Base-by-base conservation (phyloP, 2,329 filamentous ascomycete genomes). In the Lasiodiplodia gonubiensis region DNA sequence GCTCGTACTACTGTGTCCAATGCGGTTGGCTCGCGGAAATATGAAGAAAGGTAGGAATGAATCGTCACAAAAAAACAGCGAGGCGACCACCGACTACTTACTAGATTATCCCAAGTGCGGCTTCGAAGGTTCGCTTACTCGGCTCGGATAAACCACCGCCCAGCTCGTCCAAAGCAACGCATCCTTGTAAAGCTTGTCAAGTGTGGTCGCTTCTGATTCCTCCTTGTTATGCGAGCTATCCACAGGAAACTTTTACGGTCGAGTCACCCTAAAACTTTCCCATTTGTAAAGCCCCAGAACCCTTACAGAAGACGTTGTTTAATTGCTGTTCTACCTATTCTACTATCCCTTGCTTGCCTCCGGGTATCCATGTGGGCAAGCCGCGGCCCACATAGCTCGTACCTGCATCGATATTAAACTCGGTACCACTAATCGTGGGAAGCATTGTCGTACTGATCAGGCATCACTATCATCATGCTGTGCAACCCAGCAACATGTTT, bases 121-220 rank as follows among this genome's bases (percentile, higher is more conserved):
- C n/a, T 59, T 59, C 37, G 37, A n/a, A n/a, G n/a, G n/a, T n/a
- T n/a, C 53, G 53, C 53, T 55, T 55, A 23, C 53, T 55, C 53
- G 53, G 53, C 30, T 37, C 53, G 30, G 53, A 55, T 55, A 33
- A 33, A 33, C 30, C 30, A 33, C 30, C 30, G 30, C 30, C 30
- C 30, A 33, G 30, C n/a, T n/a, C n/a, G n/a, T n/a, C n/a, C n/a
- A n/a, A n/a, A 33, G 30, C 30, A 33, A 33, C 30, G 8, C 30
- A 33, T 33, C 30, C 30, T 33, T 33, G 30, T 33, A 33, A 33
- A 33, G 30, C 30, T 33, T 33, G 30, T 33, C 30, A 33, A 33
- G 30, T 8, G 1, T 33, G 7, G 30, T 33, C 30, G 30, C 30
- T 33, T 6, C 30, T 33, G 30, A 33, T 33, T 33, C 7, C 30